Evolutionary conservation across 2,329 filamentous ascomycete genomes (phyloP), one percentile per base, ranked within the genome.

Genomic region (Emergomyces orientalis): DNA sequence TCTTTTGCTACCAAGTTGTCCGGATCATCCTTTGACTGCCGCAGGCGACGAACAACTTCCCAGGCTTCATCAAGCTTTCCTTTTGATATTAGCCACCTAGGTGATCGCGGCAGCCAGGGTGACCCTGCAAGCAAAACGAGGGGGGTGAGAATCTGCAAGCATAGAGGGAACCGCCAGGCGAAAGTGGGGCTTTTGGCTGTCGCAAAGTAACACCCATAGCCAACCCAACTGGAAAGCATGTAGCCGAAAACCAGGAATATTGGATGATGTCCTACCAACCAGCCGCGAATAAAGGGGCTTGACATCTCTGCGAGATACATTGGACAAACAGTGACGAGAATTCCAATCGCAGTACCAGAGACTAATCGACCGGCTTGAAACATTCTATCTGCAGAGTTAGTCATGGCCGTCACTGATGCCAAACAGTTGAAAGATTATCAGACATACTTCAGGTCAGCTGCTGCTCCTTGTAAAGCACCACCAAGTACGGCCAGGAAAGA

Each of bases 51-150:
- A 11, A 82, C 65, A 1, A 82, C 75, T 8, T 67, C 60, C 69
- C 75, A 78, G 0, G 81, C 81, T 63, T 82, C 78, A 1, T 80
- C 76, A 1, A 71, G 67, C 14, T 73, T 73, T 0, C 79, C 80
- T 63, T 80, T 78, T 0, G 76, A 76, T 47, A 82, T 72, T 14
- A 82, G 70, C 81, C 81, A 83, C 9, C 80, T 73, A 0, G 81
- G 80, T 0, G 80, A 82, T 39, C 73, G 71, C 14, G 79, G 78
- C 4, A 81, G 71, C 74, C 75, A 79, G 8, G 73, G 70, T 2
- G 76, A 77, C 0, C 75, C 77, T 4, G 72, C 13, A 1, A 79
- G 71, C 32, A 81, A 68, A 14, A 79, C 69, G 22, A 78, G 59
- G 1, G 78, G 75, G 1, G 72, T 71, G 7, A 80, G 61, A 39